A percentile compares a stretch with the other conserved stretches of the same genome.
phyloP scores from a whole-genome alignment of 257 asterid species.

The Gynochthodes officinalis region DNA sequence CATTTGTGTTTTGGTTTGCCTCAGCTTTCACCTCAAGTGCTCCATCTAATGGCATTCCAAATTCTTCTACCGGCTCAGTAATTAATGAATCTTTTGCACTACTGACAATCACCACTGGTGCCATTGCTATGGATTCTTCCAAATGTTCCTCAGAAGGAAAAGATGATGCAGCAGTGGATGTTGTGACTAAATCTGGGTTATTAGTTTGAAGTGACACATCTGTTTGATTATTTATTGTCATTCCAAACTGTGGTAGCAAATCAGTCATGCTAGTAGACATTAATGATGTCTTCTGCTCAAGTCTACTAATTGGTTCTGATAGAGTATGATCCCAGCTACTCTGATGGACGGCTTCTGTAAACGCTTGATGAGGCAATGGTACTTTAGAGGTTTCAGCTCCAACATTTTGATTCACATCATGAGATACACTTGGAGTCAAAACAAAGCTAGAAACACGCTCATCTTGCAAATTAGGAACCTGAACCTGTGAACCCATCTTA shows the following conservation, averaged over 20 bases:
- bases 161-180: slow-evolving; percentile 27
- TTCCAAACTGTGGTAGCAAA: slow-evolving; percentile 23
- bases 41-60: slow-evolving; percentile 27
- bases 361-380: slow-evolving; percentile 52
- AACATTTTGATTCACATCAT: slow-evolving; percentile 39
- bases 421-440: slow-evolving; percentile 45
- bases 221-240: slow-evolving; percentile 16
- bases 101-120: slow-evolving; percentile 24
- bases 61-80: slow-evolving; percentile 25
- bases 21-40: slow-evolving; percentile 26
- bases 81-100: slow-evolving; percentile 18
- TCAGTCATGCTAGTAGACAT: slow-evolving; percentile 28
- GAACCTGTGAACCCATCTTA: slow-evolving; percentile 45
- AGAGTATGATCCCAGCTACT: slow-evolving; percentile 38
- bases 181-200: slow-evolving; percentile 26
- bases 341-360: slow-evolving; percentile 32
- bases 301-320: slow-evolving; percentile 39
- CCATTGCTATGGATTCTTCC: slow-evolving; percentile 31
- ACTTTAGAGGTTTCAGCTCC: slow-evolving; percentile 39
- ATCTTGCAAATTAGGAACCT: slow-evolving; percentile 35
- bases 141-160: slow-evolving; percentile 29
- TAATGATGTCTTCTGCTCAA: slow-evolving; percentile 25
- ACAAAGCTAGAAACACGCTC: slow-evolving; percentile 37
- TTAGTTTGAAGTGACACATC: slow-evolving; percentile 33
- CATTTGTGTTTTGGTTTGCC: slow-evolving; percentile 33